Percentiles rank a stretch among this genome's conserved stretches.
Conservation (phyloP, 495 filamentous ascomycete genomes). For the Lophium mytilinum region DNA sequence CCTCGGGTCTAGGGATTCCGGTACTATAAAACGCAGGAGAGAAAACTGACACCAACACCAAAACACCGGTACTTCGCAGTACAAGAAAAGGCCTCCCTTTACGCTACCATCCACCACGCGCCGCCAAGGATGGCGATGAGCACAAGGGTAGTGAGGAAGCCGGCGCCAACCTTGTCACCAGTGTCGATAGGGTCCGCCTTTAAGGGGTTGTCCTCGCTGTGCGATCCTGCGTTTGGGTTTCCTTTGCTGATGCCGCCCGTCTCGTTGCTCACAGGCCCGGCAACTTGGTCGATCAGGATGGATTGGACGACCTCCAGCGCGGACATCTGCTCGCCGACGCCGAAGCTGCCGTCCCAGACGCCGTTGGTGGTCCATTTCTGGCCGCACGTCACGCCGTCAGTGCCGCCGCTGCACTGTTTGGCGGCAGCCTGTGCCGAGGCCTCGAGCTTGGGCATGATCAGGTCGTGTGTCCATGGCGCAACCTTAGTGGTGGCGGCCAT, state of each 20-base stretch:
- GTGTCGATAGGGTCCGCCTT: constrained; percentile 25
- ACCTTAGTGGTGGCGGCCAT: constrained; percentile 57
- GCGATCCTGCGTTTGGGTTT: constrained; percentile 30
- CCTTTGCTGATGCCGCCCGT: constrained; percentile 33
- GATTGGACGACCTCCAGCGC: constrained; percentile 50
- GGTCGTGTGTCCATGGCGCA: constrained; percentile 51
- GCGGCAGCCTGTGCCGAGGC: constrained; percentile 54
- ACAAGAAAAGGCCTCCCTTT: not conserved
- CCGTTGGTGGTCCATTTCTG: constrained; percentile 42
- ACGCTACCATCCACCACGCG: constrained; percentile 33
- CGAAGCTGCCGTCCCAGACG: constrained; percentile 41
- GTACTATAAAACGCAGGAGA: too few species aligned
- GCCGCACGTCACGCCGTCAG: constrained; percentile 43
- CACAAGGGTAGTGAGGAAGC: constrained; percentile 32
- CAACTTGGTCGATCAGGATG: constrained; percentile 40
- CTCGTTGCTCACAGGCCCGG: constrained; percentile 30
- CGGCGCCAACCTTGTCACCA: constrained; percentile 36
- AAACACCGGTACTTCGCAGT: too few species aligned
- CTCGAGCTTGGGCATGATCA: constrained; percentile 49
- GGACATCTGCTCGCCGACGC: constrained; percentile 52
- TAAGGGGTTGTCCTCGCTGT: constrained; percentile 14
- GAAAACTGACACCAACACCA: too few species aligned
- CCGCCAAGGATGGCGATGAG: constrained; percentile 29
- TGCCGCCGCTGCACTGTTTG: constrained; percentile 47
- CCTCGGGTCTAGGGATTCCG: too few species aligned